Conservation (phyloP, 2,329 filamentous ascomycete species). For the Fusarium illudens region DNA sequence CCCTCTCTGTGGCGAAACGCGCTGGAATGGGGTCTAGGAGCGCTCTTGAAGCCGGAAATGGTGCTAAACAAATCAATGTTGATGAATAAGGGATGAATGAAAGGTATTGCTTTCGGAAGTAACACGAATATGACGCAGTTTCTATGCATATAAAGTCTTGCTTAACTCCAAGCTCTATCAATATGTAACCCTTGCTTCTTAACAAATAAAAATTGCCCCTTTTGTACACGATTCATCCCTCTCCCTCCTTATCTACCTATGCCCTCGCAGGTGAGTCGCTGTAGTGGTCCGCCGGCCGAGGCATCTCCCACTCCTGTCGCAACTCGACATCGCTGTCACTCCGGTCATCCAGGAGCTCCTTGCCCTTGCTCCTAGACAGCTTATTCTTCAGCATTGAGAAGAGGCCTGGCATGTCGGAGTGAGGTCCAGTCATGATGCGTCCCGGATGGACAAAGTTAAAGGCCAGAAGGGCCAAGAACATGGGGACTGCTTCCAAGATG, state of each 20-base stretch:
- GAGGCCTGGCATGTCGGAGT: constrained; percentile 32
- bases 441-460: constrained; percentile 56
- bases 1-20: no score
- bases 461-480: constrained; percentile 53
- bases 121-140: not conserved
- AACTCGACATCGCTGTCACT: constrained; percentile 32
- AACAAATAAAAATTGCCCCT: not conserved
- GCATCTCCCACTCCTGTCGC: constrained; percentile 3
- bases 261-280: not conserved
- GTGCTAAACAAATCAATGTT: not conserved
- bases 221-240: not conserved
- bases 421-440: constrained; percentile 31
- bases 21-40: no score
- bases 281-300: not conserved
- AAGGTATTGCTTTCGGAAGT: not conserved
- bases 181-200: not conserved
- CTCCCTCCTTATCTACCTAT: not conserved
- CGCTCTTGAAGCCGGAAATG: not conserved
- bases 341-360: constrained; percentile 19
- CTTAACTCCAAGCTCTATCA: not conserved
- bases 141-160: not conserved
- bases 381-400: constrained; percentile 14
- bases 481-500: constrained; percentile 54
- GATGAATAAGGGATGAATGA: not conserved
- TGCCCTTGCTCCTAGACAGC: not conserved